Base-by-base conservation (phyloP, 2,329 filamentous ascomycete species). In the Dryadomyces quercivorus region DNA sequence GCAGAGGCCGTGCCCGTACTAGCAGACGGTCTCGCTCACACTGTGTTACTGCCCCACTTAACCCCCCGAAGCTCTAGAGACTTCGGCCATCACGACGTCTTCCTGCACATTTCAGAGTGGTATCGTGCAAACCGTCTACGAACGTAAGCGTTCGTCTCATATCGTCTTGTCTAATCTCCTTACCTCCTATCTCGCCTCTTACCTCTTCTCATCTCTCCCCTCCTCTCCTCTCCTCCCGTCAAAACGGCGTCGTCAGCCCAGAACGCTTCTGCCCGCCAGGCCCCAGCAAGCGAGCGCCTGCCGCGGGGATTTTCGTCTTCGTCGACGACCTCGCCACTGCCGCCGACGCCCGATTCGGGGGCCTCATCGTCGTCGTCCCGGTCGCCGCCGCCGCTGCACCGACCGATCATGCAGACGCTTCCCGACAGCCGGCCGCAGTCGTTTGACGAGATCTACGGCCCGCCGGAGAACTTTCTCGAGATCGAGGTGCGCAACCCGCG, bases 371-470 rank as follows among this genome's bases (percentile, higher is more conserved):
- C 63, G 66, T 69, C 7, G 74, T 50, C 60, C 15, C 45, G 16
- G 8, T 44, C 57, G 15, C 51, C 56, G 42, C 44, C 54, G 42
- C 51, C 56, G 40, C 42, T 50, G 44, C 52, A 55, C 55, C 57
- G 55, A 34, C 57, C 56, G 50, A 59, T 56, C 65, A 76, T 85
- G 74, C 79, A 82, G 70, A 77, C 80, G 59, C 80, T 85, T 74
- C 81, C 81, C 50, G 81, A 84, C 66, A 82, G 86, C 62, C 87
- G 91, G 64, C 83, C 88, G 72, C 93, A 98, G 76, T 93, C 86
- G 66, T 97, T 96, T 67, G 93, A 98, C 73, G 93, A 98, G 78
- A 95, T 97, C 69, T 98, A 98, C 71, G 93, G 91, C 15, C 89
- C 92, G 50, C 93, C 93, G 6, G 93, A 98, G 77, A 98, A 98